Base-by-base conservation (phyloP, 768 basidiomycete genomes). In the Pleurotus eryngii region DNA sequence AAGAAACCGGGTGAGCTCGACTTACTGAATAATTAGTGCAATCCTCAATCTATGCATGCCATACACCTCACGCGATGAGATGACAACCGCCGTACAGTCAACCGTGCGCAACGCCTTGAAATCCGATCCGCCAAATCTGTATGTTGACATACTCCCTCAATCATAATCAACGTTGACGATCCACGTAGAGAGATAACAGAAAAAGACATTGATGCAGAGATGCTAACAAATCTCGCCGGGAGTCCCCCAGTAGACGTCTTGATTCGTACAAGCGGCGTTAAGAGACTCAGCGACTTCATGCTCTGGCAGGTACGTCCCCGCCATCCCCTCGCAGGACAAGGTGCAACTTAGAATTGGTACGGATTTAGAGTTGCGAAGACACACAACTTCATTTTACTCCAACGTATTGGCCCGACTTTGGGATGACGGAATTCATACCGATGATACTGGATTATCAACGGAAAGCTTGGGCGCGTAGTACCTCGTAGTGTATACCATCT, bases 341-440 rank as follows among this genome's bases (percentile, higher is more conserved):
- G 20, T 14, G 12, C 49, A 24, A 17, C n/a, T 7, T 57, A 5
- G n/a, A 6, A 18, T 17, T 49, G 8, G 24, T 42, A n/a, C 61
- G 59, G 3, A 61, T 50, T 6, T 65, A 97, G 92, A 86, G 86
- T 60, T 87, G 80, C 54, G 87, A 95, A 64, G 70, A 89, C 61
- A 92, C 93, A 0, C 92, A 95, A 62, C 72, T 99, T 7, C 92
- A 98, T 65, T 95, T 97, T 69, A 81, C 85, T 17, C 74, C 83
- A 12, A 82, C 84, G 0, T 94, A 88, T 65, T 99, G 97, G 97
- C 97, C 97, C 0, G 88, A 95, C 55, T 96, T 97, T 65, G 90
- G 94, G 4, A 67, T 98, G 2, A 77, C 82, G 56, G 91, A 98
- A 62, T 84, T 99, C 63, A 69, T 97, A 20, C 92, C 94, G 1